phyloP scores from a whole-genome alignment of 1,139 yeast species.

The Yamadazyma epiphylla region DNA sequence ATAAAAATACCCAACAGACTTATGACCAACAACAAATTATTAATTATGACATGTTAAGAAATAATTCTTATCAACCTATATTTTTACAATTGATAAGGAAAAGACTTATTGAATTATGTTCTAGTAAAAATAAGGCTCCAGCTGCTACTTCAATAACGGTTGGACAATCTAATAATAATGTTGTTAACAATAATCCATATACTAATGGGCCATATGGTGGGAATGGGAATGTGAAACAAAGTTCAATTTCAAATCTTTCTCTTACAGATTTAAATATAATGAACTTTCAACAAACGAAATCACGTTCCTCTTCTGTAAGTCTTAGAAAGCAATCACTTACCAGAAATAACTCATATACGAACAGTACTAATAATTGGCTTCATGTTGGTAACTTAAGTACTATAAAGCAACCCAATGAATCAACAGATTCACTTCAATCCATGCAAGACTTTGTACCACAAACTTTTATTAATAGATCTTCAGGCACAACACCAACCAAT shows the following conservation, averaged over 20 bases:
- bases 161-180: conserved; percentile 2
- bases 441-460: conserved; percentile 46
- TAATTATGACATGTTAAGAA: conserved; percentile 29
- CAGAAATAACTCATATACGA: conserved; percentile 34
- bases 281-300: conserved; percentile 22
- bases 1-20: conserved; percentile 15
- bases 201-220: conserved; percentile 7
- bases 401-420: conserved; percentile 26
- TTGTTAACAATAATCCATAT: conserved; percentile 9
- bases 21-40: conserved; percentile 36
- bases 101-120: conserved; percentile 39
- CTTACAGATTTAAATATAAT: conserved; percentile 38
- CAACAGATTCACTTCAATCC: conserved; percentile 44
- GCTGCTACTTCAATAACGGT: conserved; percentile 25
- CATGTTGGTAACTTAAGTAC: conserved; percentile 44
- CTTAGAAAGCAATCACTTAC: conserved; percentile 46
- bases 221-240: conserved; percentile 19
- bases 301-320: conserved; percentile 26
- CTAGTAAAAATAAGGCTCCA: conserved; percentile 22
- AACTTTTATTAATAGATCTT: conserved; percentile 32
- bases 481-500: conserved; percentile 8
- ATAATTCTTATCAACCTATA: conserved; percentile 36
- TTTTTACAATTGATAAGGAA: conserved; percentile 41
- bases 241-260: conserved; percentile 40
- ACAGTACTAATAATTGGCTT: conserved; percentile 34